Percentiles rank a stretch among this genome's conserved stretches.
phyloP scores from a whole-genome alignment of 2,329 filamentous ascomycete species.

The Coniochaeta prunicola region DNA sequence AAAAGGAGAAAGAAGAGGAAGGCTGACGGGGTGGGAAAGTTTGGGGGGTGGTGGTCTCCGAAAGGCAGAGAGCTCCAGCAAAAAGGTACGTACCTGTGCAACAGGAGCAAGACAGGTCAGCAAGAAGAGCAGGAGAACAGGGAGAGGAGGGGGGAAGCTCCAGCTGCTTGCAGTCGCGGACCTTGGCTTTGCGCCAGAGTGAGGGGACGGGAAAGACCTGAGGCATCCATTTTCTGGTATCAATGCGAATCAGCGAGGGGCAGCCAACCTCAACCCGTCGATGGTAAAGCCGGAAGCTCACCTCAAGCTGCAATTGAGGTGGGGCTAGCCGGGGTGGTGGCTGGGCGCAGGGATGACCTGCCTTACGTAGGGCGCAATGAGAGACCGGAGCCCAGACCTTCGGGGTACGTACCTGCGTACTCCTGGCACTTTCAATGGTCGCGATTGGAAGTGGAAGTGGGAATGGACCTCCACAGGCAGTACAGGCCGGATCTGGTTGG shows the following conservation, averaged over 20 bases:
- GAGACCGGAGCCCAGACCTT: too few relatives aligned
- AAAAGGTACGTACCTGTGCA: slow-evolving; percentile 17
- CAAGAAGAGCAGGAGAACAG: not conserved
- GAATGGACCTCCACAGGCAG: not conserved
- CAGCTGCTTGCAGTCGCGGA: slow-evolving; percentile 6
- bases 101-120: slow-evolving; percentile 6
- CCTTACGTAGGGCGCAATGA: too few relatives aligned
- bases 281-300: not conserved
- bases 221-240: slow-evolving; percentile 1
- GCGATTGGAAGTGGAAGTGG: too few relatives aligned
- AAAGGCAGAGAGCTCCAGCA: slow-evolving; percentile 14
- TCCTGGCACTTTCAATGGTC: too few relatives aligned
- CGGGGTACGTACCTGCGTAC: too few relatives aligned
- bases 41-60: slow-evolving; percentile 16
- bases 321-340: not conserved
- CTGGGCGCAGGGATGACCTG: not conserved
- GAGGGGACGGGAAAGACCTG: not conserved
- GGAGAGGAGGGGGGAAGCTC: slow-evolving; percentile 11
- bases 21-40: slow-evolving; percentile 16
- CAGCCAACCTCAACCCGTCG: not conserved
- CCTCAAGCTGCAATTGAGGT: not conserved
- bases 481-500: not conserved
- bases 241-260: not conserved
- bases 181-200: not conserved
- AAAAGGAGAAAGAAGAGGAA: slow-evolving; percentile 14